Base-by-base conservation (phyloP, 192 early-diverging fungal genomes). In the Dispira parvispora region DNA sequence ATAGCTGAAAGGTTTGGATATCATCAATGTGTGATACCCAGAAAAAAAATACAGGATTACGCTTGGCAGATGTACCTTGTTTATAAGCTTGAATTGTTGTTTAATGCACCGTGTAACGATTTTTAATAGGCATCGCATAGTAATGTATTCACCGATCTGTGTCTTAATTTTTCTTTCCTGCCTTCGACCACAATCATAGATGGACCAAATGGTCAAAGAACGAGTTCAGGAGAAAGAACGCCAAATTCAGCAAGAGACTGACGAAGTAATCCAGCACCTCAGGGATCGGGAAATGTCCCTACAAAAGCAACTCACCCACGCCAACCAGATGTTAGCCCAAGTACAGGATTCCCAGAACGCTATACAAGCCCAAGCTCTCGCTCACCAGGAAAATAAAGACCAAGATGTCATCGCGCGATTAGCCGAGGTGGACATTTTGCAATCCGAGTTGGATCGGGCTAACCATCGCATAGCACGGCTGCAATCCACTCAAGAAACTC, bases 341-440 rank as follows among this genome's bases (percentile, higher is more conserved):
- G 69, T 88, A 9, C 83, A 86, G 64, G 77, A 75, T 21, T 80
- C 81, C 2, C 83, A 83, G 45, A 88, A 92, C 52, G 73, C 80
- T 23, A 81, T 83, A 11, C 88, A 91, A 56, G 82, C 84, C 11
- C 77, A 79, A 20, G 64, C 85, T 16, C 76, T 83, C 25, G 77
- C 82, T 52, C 78, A 82, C 46, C 70, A 69, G 45, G 78, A 80
- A 53, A 83, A 84, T 62, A 80, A 82, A 42, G 90, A 94, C 65
- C 84, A 91, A 56, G 84, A 89, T 57, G 81, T 92, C 49, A 82
- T 86, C 3, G 81, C 73, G 11, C 85, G 87, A 63, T 73, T 91
- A 27, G 89, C 88, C 8, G 93, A 94, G 63, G 71, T 91, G n/a
- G 91, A 96, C 65, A 92, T 96, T 52, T 70, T 92, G 8, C 77